Evolutionary conservation across 768 basidiomycete genomes (phyloP).

Genomic region (Amanita rubescens): DNA sequence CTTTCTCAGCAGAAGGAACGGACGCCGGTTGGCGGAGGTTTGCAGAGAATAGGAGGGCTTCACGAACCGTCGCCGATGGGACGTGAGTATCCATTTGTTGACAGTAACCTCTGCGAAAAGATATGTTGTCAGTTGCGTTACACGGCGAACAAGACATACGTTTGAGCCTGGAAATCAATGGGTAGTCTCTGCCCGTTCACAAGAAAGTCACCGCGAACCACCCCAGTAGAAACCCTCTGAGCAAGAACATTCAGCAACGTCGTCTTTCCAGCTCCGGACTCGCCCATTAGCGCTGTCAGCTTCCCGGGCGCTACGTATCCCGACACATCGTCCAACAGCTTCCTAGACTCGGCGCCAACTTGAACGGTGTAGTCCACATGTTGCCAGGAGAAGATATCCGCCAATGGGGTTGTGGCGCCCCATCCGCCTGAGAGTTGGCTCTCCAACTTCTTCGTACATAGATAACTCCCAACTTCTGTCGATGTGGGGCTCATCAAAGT

Average conservation of each 20-base stretch:
- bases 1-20: conserved; percentile 63
- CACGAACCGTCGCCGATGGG: conserved; percentile 67
- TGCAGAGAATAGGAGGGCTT: conserved; percentile 77
- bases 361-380: conserved; percentile 61
- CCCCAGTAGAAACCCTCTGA: conserved; percentile 38
- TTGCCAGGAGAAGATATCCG: conserved; percentile 76
- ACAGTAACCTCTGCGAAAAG: conserved; percentile 48
- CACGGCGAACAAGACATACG: conserved; percentile 15
- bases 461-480: conserved; percentile 6
- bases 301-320: conserved; percentile 84
- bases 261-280: conserved; percentile 48
- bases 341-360: conserved; percentile 36
- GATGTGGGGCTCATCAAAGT: too few relatives aligned
- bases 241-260: conserved; percentile 54
- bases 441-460: conserved; percentile 7
- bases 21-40: conserved; percentile 65
- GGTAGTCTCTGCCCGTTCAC: conserved; percentile 50
- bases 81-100: conserved; percentile 84
- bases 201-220: conserved; percentile 43
- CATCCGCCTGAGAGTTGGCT: conserved; percentile 17
- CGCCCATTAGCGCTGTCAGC: conserved; percentile 72
- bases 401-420: conserved; percentile 33
- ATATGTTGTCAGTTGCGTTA: too few relatives aligned
- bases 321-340: conserved; percentile 63
- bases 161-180: conserved; percentile 57